Base-by-base conservation (phyloP, 2,329 filamentous ascomycete species). In the Paracoccidioides lutzii region DNA sequence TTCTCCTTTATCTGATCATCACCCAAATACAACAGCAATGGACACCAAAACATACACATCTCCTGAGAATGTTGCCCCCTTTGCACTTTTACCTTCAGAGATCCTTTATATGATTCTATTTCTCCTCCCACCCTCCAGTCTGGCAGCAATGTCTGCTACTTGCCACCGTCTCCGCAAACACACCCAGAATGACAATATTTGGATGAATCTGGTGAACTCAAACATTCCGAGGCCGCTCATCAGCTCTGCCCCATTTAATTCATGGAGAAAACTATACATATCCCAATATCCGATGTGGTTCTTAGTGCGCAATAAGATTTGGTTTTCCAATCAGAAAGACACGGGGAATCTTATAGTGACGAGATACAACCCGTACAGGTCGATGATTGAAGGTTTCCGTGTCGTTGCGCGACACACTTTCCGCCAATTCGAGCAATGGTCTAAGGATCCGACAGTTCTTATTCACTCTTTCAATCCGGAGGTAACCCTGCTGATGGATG, bases 221-320 rank as follows among this genome's bases (percentile, higher is more conserved):
- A 82, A 88, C 59, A 73, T 93, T 0, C 84, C 85, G 0, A 71
- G 79, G 38, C 65, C 68, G 15, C 71, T 90, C 33, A 69, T 71
- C 0, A 75, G 76, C 0, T 75, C 83, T 0, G 77, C 76, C 5
- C 83, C 84, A 5, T 83, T 79, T 63, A 62, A 72, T 2, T 83
- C 77, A 30, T 95, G 84, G 70, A 81, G 81, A 56, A 78, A 85
- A 32, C 79, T 95, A 2, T 95, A 87, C 67, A 73, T 78, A 44
- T 78, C 83, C 22, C 87, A 93, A 66, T 80, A 93, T 60, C 84
- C 85, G 0, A 82, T 84, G 63, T 96, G 90, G 90, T 95, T 95
- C 64, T 75, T 96, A 0, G 78, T 87, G 0, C 82, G 80, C 53
- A 77, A 87, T 66, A 90, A 87, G 69, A 75, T 96, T 60, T 96